Evolutionary conservation across 2,329 filamentous ascomycete species (phyloP), one percentile per base, ranked within the genome.

Genomic region (Fusarium sp.): DNA sequence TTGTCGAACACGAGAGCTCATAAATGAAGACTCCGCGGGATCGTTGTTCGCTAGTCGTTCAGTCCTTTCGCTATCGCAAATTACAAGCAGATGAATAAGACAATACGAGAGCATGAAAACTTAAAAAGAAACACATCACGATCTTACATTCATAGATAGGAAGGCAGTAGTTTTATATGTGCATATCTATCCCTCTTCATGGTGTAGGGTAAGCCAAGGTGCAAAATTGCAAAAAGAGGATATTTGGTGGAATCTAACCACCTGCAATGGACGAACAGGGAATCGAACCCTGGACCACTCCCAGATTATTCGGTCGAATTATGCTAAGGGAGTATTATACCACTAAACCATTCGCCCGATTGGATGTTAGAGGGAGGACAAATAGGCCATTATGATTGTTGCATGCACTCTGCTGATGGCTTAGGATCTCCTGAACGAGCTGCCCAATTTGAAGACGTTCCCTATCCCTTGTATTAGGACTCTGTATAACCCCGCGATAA

Each of bases 271-370:
- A 74, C 72, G 70, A 74, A 74, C 71, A 74, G 72, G 71, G 72
- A 74, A 74, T 74, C 72, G 71, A 74, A 73, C 71, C 71, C 71
- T 73, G 71, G 71, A 73, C 71, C 71, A 73, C 71, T 73, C 71
- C 71, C 71, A 73, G 24, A 52, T 64, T 46, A 46, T 61, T 61
- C 57, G 30, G 53, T 47, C 55, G 59, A 70, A 71, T 40, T n/a
- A 60, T 74, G 71, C 71, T 74, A 74, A 74, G 72, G 71, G 71
- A 74, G 72, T 74, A 73, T 74, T 74, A 74, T 74, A 74, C 71
- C 71, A 74, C 71, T 74, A 74, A 74, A 74, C 71, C 71, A 74
- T 74, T 73, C 71, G 71, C 72, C 71, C 71, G 47, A 54, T 52
- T 65, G 40, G 46, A 68, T 71, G 32, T 4, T 17, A 4, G 4